Evolutionary conservation across 805 yeast species (phyloP), one percentile per base, ranked within the genome.

Genomic region (Saturnispora galanensis): DNA sequence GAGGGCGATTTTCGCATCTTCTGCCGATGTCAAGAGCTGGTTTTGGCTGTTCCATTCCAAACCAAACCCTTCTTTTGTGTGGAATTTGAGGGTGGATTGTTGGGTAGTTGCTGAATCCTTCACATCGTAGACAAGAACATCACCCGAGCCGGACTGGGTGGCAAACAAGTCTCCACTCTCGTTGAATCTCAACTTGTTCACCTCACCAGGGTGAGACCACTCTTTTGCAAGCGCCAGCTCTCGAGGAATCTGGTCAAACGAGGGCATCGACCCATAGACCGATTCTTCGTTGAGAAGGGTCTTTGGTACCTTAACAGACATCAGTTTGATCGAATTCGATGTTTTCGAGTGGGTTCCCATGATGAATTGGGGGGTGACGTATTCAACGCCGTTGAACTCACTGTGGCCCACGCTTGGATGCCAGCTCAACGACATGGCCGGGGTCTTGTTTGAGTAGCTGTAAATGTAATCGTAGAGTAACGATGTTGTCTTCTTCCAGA

Each of bases 401-500:
- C 33, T 29, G 3, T 32, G n/a, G 45, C 53, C 49, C 26, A 39
- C 50, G 40, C 69, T 73, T 1, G 84, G 82, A 31, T 83, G 65
- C 78, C 87, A 84, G 51, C 80, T 76, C 13, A 83, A 72, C 0
- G 88, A 69, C 48, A 84, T 63, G 12, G 86, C 76, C 1, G 95
- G 94, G 75, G 79, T 79, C 42, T 77, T 73, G 21, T 79, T 65
- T 8, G 82, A 77, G 39, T 73, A 74, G 3, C 93, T 81, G 50
- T 83, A 79, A 38, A 86, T 67, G 49, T 81, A 73, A 52, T 81
- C 84, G 61, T 86, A 86, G 48, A 86, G 66, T 51, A 84, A 67
- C 3, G 94, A 95, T 11, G 84, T 81, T 2, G 90, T 75, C 56
- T 85, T 84, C 59, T 85, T 86, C 96, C 96, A 86, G 47, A 80